Evolutionary conservation across 2,329 filamentous ascomycete genomes (phyloP), one percentile per base, ranked within the genome.

Genomic region (Pseudogymnoascus sp.): DNA sequence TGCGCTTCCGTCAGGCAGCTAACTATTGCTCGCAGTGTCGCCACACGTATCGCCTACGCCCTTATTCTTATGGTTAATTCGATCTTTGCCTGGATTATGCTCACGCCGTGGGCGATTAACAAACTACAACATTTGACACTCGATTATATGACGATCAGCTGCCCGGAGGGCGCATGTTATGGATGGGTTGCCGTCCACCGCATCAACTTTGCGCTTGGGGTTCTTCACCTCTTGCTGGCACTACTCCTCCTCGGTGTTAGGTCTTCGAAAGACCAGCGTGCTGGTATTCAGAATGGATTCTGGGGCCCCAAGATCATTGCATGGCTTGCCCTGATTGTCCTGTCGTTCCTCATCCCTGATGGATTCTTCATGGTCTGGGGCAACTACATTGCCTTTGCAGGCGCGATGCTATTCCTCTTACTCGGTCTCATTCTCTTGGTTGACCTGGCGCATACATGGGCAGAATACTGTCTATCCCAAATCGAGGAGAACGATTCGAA

Each of bases 21-120:
- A 50, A 70, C 68, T 41, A 16, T 35, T 46, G 24, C 12, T 31
- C 8, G 35, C 69, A 96, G 92, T 78, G 93, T 98, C 78, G 93
- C 93, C 63, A 99, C 95, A 69, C 91, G 95, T 80, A 96, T 98
- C 78, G 93, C 90, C 72, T 97, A 96, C 75, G 93, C 95, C 67
- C 85, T 98, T 72, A 89, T 99, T 66, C 89, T 99, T 62, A 87
- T 99, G 68, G 79, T 98, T 77, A 99, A 99, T 82, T 97, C 93
- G 64, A 96, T 98, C 68, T 76, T 98, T 61, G 93, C 95, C 37
- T 99, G 95, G 95, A 91, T 99, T 70, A 96, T 98, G 91, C 91
- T 99, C 78, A 99, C 95, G 22, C 91, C 92, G 61, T 99, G 95
- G 95, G 95, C 95, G 35, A 90, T 99, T 74, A 91, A 96, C 72